Percentiles rank a stretch among this genome's conserved stretches.
Conservation (phyloP, 2,329 filamentous ascomycete species). For the Neophaeococcomyces aloes region DNA sequence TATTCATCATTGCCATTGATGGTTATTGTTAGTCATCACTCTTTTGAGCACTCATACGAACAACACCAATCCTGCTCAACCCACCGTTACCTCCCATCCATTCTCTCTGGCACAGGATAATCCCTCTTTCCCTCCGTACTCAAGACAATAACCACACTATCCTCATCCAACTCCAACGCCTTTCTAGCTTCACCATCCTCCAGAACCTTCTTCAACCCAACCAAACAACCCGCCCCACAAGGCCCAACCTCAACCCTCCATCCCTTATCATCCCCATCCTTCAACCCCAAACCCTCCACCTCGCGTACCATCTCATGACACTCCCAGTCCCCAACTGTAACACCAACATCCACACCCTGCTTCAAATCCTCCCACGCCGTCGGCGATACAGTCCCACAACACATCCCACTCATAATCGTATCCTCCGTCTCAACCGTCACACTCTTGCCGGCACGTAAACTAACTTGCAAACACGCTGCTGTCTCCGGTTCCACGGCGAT, state of each 20-base stretch:
- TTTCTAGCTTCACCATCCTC: slow-evolving; percentile 24
- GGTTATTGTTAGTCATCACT: no score
- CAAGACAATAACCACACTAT: slow-evolving; percentile 54
- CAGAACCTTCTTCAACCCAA: slow-evolving; percentile 30
- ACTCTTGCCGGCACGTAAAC: slow-evolving; percentile 38
- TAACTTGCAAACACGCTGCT: slow-evolving; percentile 44
- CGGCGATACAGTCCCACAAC: slow-evolving; percentile 58
- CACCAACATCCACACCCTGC: slow-evolving; percentile 48
- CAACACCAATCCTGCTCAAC: no score
- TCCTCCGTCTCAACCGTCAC: slow-evolving; percentile 44
- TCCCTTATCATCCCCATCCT: slow-evolving; percentile 37
- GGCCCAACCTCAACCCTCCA: slow-evolving; percentile 46
- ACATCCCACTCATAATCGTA: slow-evolving; percentile 65
- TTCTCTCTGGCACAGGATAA: slow-evolving; percentile 36
- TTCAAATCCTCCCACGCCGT: slow-evolving; percentile 54
- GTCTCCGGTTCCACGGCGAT: slow-evolving; percentile 60
- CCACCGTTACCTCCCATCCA: background rate
- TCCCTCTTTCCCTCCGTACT: slow-evolving; percentile 54
- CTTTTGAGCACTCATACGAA: no score
- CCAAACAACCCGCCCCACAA: slow-evolving; percentile 44
- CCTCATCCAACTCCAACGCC: slow-evolving; percentile 29
- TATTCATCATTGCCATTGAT: no score
- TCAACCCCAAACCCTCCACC: background rate
- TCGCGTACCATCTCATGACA: slow-evolving; percentile 45
- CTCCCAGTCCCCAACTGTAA: slow-evolving; percentile 53